phyloP scores from a whole-genome alignment of 306 rosid species.

The Lathyrus tuberosus region DNA sequence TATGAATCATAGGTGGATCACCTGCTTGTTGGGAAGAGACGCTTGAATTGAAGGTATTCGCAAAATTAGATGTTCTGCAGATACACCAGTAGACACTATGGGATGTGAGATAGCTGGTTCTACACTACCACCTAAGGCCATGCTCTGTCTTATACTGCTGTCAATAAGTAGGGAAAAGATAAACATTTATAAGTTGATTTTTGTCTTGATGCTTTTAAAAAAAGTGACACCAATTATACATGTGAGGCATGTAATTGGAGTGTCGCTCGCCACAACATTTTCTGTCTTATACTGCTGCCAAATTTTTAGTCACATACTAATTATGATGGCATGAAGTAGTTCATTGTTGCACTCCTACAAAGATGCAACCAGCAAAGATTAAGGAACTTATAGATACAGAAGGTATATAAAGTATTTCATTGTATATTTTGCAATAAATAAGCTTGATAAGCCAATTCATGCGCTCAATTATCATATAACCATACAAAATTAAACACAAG shows the following conservation, averaged over 20 bases:
- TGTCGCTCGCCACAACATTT: not conserved
- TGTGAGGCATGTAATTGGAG: not conserved
- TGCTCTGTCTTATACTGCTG: conserved; percentile 19
- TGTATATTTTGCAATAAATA: no score
- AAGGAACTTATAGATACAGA: no score
- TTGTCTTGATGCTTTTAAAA: not conserved
- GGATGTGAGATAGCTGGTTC: conserved; percentile 94
- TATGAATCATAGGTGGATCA: conserved; percentile 53
- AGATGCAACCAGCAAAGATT: no score
- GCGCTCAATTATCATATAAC: no score
- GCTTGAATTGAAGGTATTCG: conserved; percentile 84
- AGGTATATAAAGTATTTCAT: no score
- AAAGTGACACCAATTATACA: not conserved
- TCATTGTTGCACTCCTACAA: no score
- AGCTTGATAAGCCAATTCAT: no score
- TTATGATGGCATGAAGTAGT: no score
- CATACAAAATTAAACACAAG: no score
- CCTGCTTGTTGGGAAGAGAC: conserved; percentile 76
- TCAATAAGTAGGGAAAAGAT: conserved; percentile 1
- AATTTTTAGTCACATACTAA: no score
- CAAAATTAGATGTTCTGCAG: conserved; percentile 81
- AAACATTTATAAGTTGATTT: conserved; percentile 17
- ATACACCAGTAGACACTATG: conserved; percentile 96
- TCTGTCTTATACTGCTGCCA: no score
- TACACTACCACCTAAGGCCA: conserved; percentile 86